Evolutionary conservation across 257 asterid species (phyloP), one percentile per base, ranked within the genome.

Genomic region (Salvia hispanica): DNA sequence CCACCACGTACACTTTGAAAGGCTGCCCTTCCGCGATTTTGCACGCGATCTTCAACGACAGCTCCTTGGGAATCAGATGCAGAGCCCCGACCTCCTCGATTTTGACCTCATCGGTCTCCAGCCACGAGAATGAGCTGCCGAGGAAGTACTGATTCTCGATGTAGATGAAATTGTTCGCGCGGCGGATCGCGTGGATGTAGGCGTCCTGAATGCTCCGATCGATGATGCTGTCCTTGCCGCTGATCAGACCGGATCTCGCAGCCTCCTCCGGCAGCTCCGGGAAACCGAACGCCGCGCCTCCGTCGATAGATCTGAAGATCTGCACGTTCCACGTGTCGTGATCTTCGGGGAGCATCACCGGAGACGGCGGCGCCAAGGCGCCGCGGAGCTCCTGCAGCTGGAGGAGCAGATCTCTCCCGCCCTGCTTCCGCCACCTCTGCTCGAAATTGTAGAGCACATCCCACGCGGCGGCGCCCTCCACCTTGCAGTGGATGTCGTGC

Each of bases 201-300:
- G 77, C 83, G 7, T 74, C 83, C 15, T 78, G 83, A 43, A 74
- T 78, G 77, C 83, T 78, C 0, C 83, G 57, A 34, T 78, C 83
- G 9, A 78, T 67, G 36, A 78, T 74, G 72, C 71, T 78, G 13
- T 78, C 80, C 40, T 74, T 74, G 2, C 80, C 83, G 59, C 77
- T 74, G 7, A 78, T 70, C 0, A 78, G 77, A 3, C 83, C 80
- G 1, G 77, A 59, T 4, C 42, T 40, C 0, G 77, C 80, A 2
- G 77, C 83, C 1, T 74, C 74, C 39, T 74, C 75, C 0, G 79
- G 77, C 9, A 11, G n/a, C 3, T 78, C 77, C 0, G 83, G 83
- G 68, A 78, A 74, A 12, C 80, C 80, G n/a, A 78, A 78, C 3
- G 83, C 83, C 0, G 83, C 79, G 2, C 83, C 83, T 11, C 83